phyloP scores from a whole-genome alignment of 306 rosid genomes.

The Urtica urens region DNA sequence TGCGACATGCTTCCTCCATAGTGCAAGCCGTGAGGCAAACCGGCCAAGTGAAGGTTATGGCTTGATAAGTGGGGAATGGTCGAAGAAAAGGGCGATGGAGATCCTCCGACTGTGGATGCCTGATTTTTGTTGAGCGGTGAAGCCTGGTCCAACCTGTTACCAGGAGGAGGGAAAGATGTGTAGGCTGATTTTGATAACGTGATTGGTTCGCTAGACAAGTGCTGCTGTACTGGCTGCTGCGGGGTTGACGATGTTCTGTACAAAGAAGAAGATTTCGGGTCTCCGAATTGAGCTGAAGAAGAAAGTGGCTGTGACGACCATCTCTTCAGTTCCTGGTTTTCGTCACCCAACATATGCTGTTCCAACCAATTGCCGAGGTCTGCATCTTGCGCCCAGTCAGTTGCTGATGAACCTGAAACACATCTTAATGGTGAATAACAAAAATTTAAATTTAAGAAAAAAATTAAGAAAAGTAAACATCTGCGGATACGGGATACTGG shows the following conservation, averaged over 20 bases:
- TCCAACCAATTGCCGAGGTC: constrained; percentile 39
- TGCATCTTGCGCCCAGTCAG: constrained; percentile 50
- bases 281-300: constrained; percentile 37
- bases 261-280: constrained; percentile 56
- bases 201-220: constrained; percentile 52
- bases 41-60: constrained; percentile 35
- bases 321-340: constrained; percentile 44
- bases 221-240: constrained; percentile 61
- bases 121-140: constrained; percentile 46
- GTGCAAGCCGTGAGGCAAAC: constrained; percentile 39
- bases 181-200: constrained; percentile 41
- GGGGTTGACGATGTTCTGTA: constrained; percentile 83
- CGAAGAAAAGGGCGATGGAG: constrained; percentile 35
- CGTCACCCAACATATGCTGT: constrained; percentile 31
- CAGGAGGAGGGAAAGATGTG: constrained; percentile 45
- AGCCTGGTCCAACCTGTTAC: constrained; percentile 33
- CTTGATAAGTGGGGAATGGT: constrained; percentile 35
- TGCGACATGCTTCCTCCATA: constrained; percentile 49
- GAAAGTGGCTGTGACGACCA: constrained; percentile 65
- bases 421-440: too few relatives aligned
- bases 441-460: too few relatives aligned
- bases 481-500: too few relatives aligned
- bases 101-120: constrained; percentile 36
- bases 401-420: constrained; percentile 44
- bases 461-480: too few relatives aligned